Base-by-base conservation (phyloP, 2,329 filamentous ascomycete species). In the Albifimbria verrucaria region DNA sequence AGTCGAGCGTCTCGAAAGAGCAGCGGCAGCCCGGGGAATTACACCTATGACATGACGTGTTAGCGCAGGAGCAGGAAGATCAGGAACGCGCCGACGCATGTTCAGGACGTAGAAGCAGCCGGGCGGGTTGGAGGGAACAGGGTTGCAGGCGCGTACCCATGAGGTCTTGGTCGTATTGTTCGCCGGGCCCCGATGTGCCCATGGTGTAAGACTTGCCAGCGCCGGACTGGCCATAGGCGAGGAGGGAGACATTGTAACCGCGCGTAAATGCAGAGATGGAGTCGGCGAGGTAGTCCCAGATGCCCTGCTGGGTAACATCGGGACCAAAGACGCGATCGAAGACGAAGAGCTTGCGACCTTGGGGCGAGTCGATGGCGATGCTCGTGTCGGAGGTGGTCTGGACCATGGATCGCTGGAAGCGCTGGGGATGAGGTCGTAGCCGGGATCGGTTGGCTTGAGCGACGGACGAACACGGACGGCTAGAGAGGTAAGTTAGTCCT, bases 141-240 rank as follows among this genome's bases (percentile, higher is more conserved):
- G 47, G 43, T 10, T 26, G 25, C 50, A 26, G 11, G 28, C 10
- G 17, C 39, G 74, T 80, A 94, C 91, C 92, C 89, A 93, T 94
- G 25, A 84, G 72, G 7, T 87, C 81, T 25, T 78, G 59, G 62
- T 93, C 80, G 23, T 77, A 79, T 65, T 95, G 88, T 64, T 97
- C 92, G 21, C 72, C 72, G 2, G 92, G 90, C 4, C 92, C 92
- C 1, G 93, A 92, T 0, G 94, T 99, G 53, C 94, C 94, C 94
- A 99, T 99, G 0, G 94, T 99, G 68, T 96, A 97, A 3, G 93
- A 97, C 75, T 99, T 99, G 62, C 94, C 94, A 11, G 94, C 92
- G 52, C 94, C 94, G 24, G 94, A 99, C 76, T 99, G 94, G 60
- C 94, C 94, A 66, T 99, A 99, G 47, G 94, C 94, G 63, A 99